phyloP scores from a whole-genome alignment of 106 monocot species.

The Triglochin maritima region DNA sequence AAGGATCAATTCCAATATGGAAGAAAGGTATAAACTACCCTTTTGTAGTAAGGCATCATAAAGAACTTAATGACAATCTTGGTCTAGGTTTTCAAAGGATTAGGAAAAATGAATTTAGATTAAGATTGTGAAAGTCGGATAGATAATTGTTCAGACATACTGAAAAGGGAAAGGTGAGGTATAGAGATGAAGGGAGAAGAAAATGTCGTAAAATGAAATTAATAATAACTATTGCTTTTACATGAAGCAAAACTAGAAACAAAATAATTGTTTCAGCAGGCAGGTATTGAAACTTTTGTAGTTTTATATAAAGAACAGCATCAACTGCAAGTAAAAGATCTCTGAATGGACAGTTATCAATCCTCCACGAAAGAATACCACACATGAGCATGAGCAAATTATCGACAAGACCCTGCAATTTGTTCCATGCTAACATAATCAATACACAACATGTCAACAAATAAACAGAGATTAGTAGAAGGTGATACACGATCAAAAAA shows the following conservation, averaged over 20 bases:
- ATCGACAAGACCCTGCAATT: slow-evolving; percentile 78
- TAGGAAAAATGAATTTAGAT: too few species aligned
- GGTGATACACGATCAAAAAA: slow-evolving; percentile 3
- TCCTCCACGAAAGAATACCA: slow-evolving; percentile 80
- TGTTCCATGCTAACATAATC: slow-evolving; percentile 56
- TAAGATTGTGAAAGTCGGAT: too few species aligned
- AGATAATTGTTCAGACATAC: too few species aligned
- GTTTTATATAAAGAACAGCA: not conserved
- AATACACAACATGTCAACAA: slow-evolving; percentile 17
- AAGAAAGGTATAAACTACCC: too few species aligned
- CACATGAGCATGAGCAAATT: slow-evolving; percentile 60
- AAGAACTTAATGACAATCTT: too few species aligned
- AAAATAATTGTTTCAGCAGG: not conserved
- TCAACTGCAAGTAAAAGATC: slow-evolving; percentile 27
- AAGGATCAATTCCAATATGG: too few species aligned
- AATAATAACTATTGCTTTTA: too few species aligned
- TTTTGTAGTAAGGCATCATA: too few species aligned
- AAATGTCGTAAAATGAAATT: too few species aligned
- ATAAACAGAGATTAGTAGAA: slow-evolving; percentile 2
- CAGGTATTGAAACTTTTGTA: not conserved
- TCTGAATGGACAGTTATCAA: slow-evolving; percentile 43
- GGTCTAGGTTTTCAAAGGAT: too few species aligned
- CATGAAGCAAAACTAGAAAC: not conserved
- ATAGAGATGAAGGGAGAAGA: too few species aligned
- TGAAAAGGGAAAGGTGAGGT: too few species aligned